Percentiles rank a stretch among this genome's conserved stretches.
Conservation (phyloP, 345 rosid genomes). For the Camelina laxa region DNA sequence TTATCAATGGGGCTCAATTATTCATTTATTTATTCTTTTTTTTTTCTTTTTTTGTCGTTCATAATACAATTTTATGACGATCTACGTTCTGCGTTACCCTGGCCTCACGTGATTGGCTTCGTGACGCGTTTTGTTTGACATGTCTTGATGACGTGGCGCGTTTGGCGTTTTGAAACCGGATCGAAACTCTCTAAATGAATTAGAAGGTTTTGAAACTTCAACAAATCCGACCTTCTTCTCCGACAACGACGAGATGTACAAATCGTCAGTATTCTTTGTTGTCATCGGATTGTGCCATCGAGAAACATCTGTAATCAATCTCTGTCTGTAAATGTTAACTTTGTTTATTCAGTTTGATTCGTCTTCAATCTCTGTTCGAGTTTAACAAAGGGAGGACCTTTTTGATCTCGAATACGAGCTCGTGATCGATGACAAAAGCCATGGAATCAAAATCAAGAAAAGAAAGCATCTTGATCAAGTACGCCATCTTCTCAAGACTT, state of each 20-base stretch:
- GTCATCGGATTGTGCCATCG: neutral
- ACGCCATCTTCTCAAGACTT: conserved; percentile 61
- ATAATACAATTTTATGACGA: conserved; percentile 23
- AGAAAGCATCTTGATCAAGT: conserved; percentile 53
- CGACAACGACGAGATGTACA: conserved; percentile 3
- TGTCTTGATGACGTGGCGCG: conserved; percentile 35
- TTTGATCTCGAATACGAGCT: neutral
- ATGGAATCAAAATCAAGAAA: conserved; percentile 33
- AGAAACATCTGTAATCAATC: neutral
- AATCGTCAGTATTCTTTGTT: neutral
- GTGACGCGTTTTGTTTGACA: conserved; percentile 36
- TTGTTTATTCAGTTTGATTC: conserved; percentile 7
- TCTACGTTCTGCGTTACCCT: conserved; percentile 28
- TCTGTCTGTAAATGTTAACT: neutral
- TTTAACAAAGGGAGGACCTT: neutral
- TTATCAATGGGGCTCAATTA: conserved; percentile 32
- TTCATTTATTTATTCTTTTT: neutral
- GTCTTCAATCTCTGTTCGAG: neutral
- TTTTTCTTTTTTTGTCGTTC: neutral
- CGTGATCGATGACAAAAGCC: conserved; percentile 19
- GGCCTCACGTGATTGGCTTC: conserved; percentile 33
- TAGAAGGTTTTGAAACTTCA: neutral
- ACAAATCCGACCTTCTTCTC: conserved; percentile 14
- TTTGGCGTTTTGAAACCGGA: conserved; percentile 3
- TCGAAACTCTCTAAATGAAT: neutral